A percentile compares a stretch with the other conserved stretches of the same genome.
Conservation (phyloP, 2,329 filamentous ascomycete genomes). For the Ramichloridium luteum region DNA sequence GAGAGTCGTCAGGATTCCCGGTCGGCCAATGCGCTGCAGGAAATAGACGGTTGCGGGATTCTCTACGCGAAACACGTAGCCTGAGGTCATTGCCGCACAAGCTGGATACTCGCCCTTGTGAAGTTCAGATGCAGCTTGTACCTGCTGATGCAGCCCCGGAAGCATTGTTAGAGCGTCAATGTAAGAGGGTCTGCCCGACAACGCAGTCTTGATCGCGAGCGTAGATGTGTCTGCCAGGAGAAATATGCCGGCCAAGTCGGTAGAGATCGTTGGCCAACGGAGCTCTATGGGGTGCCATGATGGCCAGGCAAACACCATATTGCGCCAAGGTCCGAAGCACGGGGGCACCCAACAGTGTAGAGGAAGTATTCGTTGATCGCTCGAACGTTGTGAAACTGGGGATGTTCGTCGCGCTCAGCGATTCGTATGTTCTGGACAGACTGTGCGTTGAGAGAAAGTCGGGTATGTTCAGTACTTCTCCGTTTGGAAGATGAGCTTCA, state of each 20-base stretch:
- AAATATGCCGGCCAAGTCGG: constrained; percentile 40
- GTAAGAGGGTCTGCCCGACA: constrained; percentile 45
- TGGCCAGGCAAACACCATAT: too few relatives aligned
- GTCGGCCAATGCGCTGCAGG: constrained; percentile 25
- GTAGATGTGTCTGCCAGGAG: constrained; percentile 48
- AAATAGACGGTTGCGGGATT: constrained; percentile 45
- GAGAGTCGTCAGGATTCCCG: constrained; percentile 20
- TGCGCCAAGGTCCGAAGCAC: too few relatives aligned
- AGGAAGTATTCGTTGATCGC: too few relatives aligned
- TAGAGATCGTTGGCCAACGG: constrained; percentile 8
- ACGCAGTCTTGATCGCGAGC: constrained; percentile 43
- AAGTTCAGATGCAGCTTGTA: constrained; percentile 42
- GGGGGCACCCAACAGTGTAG: too few relatives aligned
- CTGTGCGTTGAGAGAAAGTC: too few relatives aligned
- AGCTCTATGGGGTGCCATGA: too few relatives aligned
- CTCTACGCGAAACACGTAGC: constrained; percentile 33
- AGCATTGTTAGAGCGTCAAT: constrained; percentile 46
- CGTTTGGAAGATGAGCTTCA: too few relatives aligned
- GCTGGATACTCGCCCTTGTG: constrained; percentile 32
- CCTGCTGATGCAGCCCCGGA: constrained; percentile 48
- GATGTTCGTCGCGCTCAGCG: too few relatives aligned
- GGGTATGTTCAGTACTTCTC: too few relatives aligned
- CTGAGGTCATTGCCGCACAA: constrained; percentile 31
- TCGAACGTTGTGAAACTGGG: too few relatives aligned
- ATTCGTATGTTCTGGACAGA: too few relatives aligned